phyloP scores from a whole-genome alignment of 768 basidiomycete species.

The Lenzites betulinus region DNA sequence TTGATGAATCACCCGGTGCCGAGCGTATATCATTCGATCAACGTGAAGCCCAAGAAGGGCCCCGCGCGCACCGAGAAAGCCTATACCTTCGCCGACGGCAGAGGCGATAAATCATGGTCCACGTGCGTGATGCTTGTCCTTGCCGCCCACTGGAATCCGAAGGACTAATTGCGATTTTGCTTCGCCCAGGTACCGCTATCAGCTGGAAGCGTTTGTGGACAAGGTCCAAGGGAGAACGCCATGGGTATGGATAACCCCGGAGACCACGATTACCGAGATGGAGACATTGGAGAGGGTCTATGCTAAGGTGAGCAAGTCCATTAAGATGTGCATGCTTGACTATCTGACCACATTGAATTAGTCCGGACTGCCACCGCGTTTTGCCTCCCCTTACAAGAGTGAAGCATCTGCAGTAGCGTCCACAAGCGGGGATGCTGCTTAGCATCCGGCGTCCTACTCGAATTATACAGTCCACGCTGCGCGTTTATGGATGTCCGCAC shows the following conservation, averaged over 20 bases:
- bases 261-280: slow-evolving; percentile 9
- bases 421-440: neutral
- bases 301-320: slow-evolving; percentile 1
- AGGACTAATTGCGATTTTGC: neutral
- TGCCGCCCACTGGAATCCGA: too few species aligned
- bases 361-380: neutral
- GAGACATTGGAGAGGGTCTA: slow-evolving; percentile 18
- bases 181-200: slow-evolving; percentile 46
- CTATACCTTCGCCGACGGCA: slow-evolving; percentile 38
- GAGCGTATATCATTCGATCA: slow-evolving; percentile 46
- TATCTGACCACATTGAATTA: neutral
- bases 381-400: neutral
- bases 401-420: neutral
- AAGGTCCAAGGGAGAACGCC: slow-evolving; percentile 44
- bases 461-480: too few species aligned
- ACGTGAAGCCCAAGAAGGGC: slow-evolving; percentile 31
- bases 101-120: slow-evolving; percentile 50
- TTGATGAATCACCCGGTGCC: slow-evolving; percentile 46
- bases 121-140: slow-evolving; percentile 31
- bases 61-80: slow-evolving; percentile 43
- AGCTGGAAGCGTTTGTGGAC: slow-evolving; percentile 60
- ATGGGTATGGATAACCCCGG: slow-evolving; percentile 39
- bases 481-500: too few species aligned
- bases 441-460: too few species aligned
- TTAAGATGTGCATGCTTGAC: neutral